Conservation (phyloP, 2,329 filamentous ascomycete species). For the Colletotrichum destructivum region DNA sequence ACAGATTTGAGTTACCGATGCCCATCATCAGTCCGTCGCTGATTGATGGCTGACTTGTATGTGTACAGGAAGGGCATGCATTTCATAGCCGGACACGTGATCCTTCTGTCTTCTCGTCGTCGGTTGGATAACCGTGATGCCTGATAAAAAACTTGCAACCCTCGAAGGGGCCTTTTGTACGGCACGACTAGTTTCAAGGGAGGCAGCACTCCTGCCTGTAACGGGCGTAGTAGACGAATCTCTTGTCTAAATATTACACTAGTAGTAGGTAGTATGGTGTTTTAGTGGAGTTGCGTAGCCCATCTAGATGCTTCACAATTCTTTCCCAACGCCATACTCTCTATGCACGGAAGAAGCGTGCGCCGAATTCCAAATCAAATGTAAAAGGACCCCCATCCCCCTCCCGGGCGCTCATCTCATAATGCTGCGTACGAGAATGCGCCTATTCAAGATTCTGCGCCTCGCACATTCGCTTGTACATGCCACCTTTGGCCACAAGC, state of each 20-base stretch:
- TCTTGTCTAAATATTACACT: slow-evolving; percentile 10
- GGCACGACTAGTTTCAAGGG: background rate
- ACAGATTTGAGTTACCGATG: no score
- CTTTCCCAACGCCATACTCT: slow-evolving; percentile 4
- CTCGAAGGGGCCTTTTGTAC: no score
- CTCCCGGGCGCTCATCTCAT: background rate
- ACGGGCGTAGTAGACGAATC: background rate
- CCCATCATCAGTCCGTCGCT: no score
- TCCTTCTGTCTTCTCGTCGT: no score
- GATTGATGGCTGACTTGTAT: no score
- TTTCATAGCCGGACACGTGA: no score
- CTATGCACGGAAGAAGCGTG: background rate
- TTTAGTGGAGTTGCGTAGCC: background rate
- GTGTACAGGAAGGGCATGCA: no score
- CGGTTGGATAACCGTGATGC: no score
- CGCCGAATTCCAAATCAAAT: background rate
- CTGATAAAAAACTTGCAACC: no score
- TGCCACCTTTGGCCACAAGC: slow-evolving; percentile 63
- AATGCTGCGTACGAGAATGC: no score
- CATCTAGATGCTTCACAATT: background rate
- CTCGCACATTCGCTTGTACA: slow-evolving; percentile 70
- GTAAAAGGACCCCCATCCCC: background rate
- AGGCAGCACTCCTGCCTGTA: no score
- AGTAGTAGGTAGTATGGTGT: background rate
- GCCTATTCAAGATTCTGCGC: slow-evolving; percentile 57